phyloP scores from a whole-genome alignment of 148 eudicot species.

The Amaranthus palmeri region DNA sequence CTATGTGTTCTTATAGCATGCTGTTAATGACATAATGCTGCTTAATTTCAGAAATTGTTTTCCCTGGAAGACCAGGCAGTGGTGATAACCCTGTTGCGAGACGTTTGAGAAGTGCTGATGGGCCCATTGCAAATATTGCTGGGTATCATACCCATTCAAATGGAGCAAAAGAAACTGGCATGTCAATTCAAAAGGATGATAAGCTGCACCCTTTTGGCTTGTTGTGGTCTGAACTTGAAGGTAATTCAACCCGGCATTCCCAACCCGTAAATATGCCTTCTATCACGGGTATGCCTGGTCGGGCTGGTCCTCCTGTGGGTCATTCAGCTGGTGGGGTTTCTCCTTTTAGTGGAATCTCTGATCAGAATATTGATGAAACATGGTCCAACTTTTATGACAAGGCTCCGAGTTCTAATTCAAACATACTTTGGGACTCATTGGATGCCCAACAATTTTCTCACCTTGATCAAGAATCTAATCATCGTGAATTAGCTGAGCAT shows the following conservation, averaged over 20 bases:
- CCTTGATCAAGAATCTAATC: slow-evolving; percentile 55
- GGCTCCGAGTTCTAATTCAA: slow-evolving; percentile 41
- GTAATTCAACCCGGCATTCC: slow-evolving; percentile 40
- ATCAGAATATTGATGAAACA: slow-evolving; percentile 45
- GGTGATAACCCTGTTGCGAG: slow-evolving; percentile 40
- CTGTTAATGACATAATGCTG: slow-evolving; percentile 9
- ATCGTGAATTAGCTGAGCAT: slow-evolving; percentile 55
- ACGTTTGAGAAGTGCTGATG: slow-evolving; percentile 35
- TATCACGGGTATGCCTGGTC: slow-evolving; percentile 36
- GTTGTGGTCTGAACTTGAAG: slow-evolving; percentile 90
- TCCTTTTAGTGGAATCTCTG: slow-evolving; percentile 37
- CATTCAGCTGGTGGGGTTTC: slow-evolving; percentile 38
- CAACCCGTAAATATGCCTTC: slow-evolving; percentile 40
- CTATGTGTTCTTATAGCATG: no score
- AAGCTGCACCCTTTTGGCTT: slow-evolving; percentile 92
- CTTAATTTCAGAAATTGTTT: slow-evolving; percentile 61
- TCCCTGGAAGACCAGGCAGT: slow-evolving; percentile 79
- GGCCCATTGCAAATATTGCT: slow-evolving; percentile 30
- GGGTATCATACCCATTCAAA: slow-evolving; percentile 34
- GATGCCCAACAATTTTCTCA: slow-evolving; percentile 43
- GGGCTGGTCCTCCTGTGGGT: slow-evolving; percentile 42
- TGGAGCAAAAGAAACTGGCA: slow-evolving; percentile 35
- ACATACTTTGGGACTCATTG: slow-evolving; percentile 49
- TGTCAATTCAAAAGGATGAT: slow-evolving; percentile 38
- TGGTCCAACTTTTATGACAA: slow-evolving; percentile 49